Percentiles rank a stretch among this genome's conserved stretches.
Conservation (phyloP, 345 rosid species). For the Bruguiera parviflora region DNA sequence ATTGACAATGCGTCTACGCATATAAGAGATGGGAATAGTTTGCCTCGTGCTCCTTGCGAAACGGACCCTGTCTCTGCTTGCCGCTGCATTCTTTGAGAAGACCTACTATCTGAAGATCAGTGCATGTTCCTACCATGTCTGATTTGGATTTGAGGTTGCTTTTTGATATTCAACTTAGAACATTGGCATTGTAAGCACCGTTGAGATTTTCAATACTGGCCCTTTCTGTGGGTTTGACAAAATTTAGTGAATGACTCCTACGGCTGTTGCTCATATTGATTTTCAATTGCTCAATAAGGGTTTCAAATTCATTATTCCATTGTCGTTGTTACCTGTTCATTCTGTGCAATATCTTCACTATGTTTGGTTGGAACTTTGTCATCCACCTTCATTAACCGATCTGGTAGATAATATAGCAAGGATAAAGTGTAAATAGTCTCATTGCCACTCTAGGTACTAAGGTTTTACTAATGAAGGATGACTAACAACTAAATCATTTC, state of each 20-base stretch:
- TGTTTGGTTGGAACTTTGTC: too few relatives aligned
- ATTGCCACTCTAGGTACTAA: too few relatives aligned
- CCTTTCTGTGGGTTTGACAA: neutral
- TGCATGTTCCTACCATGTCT: neutral
- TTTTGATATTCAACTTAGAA: slow-evolving; percentile 2
- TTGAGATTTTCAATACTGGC: neutral
- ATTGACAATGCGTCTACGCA: slow-evolving; percentile 82
- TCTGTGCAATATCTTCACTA: too few relatives aligned
- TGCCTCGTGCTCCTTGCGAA: slow-evolving; percentile 36
- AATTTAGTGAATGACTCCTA: neutral
- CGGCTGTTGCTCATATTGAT: neutral
- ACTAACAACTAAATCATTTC: too few relatives aligned
- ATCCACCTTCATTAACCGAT: too few relatives aligned
- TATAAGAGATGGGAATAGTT: slow-evolving; percentile 62
- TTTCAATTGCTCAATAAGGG: neutral
- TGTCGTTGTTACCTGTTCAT: too few relatives aligned
- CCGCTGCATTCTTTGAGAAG: neutral
- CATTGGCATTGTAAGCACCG: neutral
- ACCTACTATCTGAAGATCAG: neutral
- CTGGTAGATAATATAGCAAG: too few relatives aligned
- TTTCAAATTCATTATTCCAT: too few relatives aligned
- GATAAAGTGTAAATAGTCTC: too few relatives aligned
- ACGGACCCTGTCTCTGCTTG: slow-evolving; percentile 35
- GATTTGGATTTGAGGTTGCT: slow-evolving; percentile 1
- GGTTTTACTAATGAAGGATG: too few relatives aligned